phyloP scores from a whole-genome alignment of 805 yeast genomes.

The Candida montana region DNA sequence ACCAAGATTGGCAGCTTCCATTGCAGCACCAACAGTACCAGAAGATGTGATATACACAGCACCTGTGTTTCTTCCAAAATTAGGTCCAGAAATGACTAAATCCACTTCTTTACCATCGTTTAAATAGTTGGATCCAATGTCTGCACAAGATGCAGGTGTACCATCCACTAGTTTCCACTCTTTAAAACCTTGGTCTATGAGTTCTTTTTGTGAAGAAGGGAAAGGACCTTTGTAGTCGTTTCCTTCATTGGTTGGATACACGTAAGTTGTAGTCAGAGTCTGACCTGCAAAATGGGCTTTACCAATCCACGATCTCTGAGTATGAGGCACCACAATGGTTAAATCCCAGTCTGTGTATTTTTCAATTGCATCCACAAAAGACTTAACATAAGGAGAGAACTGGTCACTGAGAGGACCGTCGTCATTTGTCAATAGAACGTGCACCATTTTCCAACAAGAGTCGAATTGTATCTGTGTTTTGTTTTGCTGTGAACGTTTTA shows the following conservation, averaged over 20 bases:
- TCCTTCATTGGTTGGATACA: constrained; percentile 53
- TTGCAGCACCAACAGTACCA: constrained; percentile 95
- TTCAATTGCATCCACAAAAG: constrained; percentile 64
- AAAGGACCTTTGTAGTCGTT: constrained; percentile 64
- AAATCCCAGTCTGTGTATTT: constrained; percentile 75
- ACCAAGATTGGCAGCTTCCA: constrained; percentile 79
- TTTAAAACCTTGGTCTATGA: constrained; percentile 34
- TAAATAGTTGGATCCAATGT: constrained; percentile 78
- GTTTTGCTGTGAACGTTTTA: too few relatives aligned
- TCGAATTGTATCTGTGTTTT: too few relatives aligned
- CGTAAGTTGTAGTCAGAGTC: constrained; percentile 52
- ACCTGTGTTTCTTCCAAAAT: constrained; percentile 88
- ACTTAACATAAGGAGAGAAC: constrained; percentile 81
- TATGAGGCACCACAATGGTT: constrained; percentile 74
- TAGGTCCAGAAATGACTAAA: constrained; percentile 90
- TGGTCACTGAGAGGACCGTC: constrained; percentile 88
- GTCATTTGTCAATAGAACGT: constrained; percentile 65
- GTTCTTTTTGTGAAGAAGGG: constrained; percentile 40
- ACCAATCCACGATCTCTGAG: constrained; percentile 93
- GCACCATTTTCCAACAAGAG: constrained; percentile 9
- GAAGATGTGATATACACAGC: constrained; percentile 84
- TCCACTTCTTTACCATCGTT: constrained; percentile 52
- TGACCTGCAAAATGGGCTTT: constrained; percentile 91
- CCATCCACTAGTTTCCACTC: constrained; percentile 90
- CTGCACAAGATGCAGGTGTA: constrained; percentile 95